phyloP scores from a whole-genome alignment of 305 asterid genomes.

The Withania somnifera region DNA sequence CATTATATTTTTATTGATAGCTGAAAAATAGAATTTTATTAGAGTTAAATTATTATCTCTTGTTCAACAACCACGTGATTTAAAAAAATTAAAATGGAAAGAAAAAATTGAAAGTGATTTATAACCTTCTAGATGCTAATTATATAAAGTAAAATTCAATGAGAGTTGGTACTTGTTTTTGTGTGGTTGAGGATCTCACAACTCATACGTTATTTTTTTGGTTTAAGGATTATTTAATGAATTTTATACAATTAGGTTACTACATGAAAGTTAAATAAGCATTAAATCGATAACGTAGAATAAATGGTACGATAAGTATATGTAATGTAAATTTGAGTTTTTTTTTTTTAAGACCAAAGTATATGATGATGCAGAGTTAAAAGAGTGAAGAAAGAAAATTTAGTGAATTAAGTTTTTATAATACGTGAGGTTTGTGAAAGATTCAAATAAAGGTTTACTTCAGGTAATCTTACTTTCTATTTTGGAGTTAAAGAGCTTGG shows the following conservation, averaged over 20 bases:
- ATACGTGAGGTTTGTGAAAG: background rate
- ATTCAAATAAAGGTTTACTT: too few species aligned
- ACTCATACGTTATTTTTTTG: background rate
- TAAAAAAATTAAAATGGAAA: background rate
- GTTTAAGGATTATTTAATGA: background rate
- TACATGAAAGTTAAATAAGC: background rate
- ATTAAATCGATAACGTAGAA: background rate
- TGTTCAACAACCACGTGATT: background rate
- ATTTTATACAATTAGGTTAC: background rate
- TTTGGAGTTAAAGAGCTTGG: too few species aligned
- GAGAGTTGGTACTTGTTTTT: background rate
- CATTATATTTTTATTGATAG: background rate
- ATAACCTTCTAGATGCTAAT: background rate
- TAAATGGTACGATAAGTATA: background rate
- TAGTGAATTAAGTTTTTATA: fast-evolving
- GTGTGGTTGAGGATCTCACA: background rate
- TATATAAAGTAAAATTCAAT: background rate
- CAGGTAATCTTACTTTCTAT: too few species aligned
- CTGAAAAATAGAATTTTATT: background rate
- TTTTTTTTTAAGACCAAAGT: too few species aligned
- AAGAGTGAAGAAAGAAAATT: fast-evolving
- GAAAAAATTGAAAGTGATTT: background rate
- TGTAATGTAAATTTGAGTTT: too few species aligned
- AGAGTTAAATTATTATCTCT: background rate
- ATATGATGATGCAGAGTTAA: background rate